A percentile compares a stretch with the other conserved stretches of the same genome.
These are phyloP conservation scores for Arthrinium puccinioides DNA, from an alignment of 2,329 filamentous ascomycete genomes.

Conservation along the genomic window DNA sequence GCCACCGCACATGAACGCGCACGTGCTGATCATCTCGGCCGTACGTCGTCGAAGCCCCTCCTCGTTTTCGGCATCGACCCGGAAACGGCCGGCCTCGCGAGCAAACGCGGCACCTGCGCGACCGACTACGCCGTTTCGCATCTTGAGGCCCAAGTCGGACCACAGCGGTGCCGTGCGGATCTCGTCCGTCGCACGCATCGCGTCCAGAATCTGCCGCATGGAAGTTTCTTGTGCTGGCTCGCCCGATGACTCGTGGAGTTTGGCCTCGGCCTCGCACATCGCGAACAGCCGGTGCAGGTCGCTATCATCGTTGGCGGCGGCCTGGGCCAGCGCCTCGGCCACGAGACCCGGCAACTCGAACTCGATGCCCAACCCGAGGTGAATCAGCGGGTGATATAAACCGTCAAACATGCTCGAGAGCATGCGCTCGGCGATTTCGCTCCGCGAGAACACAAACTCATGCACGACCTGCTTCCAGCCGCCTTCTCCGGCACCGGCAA, in stretches of 20 bases:
- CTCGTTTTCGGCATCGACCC: constrained; percentile 23
- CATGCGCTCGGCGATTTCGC: constrained; percentile 50
- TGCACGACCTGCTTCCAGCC: constrained; percentile 49
- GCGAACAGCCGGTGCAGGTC: neutral
- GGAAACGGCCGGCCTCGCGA: constrained; percentile 44
- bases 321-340: constrained; percentile 59
- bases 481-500: constrained; percentile 37
- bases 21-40: constrained; percentile 18
- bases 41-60: constrained; percentile 29
- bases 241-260: constrained; percentile 6
- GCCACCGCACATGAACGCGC: constrained; percentile 15
- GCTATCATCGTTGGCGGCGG: constrained; percentile 42
- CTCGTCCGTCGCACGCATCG: constrained; percentile 35
- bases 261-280: constrained; percentile 3
- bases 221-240: constrained; percentile 13
- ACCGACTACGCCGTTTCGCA: constrained; percentile 54
- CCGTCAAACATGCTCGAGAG: constrained; percentile 41
- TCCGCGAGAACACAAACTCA: constrained; percentile 52
- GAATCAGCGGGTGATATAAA: constrained; percentile 60
- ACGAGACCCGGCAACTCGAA: constrained; percentile 60
- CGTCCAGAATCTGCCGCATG: too few species aligned
- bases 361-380: constrained; percentile 62
- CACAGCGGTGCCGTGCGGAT: constrained; percentile 39
- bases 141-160: constrained; percentile 26
- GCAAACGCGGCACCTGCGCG: constrained; percentile 50